Base-by-base conservation (phyloP, 345 rosid genomes). In the Gossypium thurberi region DNA sequence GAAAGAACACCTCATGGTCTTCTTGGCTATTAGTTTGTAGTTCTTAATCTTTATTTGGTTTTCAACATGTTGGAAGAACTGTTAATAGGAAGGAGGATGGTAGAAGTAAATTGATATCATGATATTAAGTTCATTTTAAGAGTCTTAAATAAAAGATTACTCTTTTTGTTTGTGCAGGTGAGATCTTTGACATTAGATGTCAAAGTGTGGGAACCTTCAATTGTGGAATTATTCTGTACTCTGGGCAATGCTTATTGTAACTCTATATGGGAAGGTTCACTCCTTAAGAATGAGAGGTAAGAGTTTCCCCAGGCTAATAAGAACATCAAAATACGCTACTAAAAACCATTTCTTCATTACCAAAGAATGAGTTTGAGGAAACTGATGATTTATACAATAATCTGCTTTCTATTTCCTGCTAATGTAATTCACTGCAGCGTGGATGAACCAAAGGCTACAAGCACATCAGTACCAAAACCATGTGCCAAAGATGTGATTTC, bases 121-220 rank as follows among this genome's bases (percentile, higher is more conserved):
- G 74, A 69, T 53, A 6, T 62, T 60, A 69, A 10, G 23, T 42
- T 59, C 52, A 37, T 25, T 72, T 71, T 37, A 10, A 37, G 8
- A 9, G 13, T 25, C 26, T 66, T 50, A 70, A 46, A 60, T 75
- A 55, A 68, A 59, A 14, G 51, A 23, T 33, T 71, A 21, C 23
- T 60, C 40, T 81, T 21, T 23, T 67, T 10, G 12, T 68, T 75
- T 71, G 56, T 81, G 80, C 84, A 93, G 98, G 98, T 93, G 73
- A 89, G 98, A 69, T 93, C 98, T 48, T 77, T 93, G 59, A 88
- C 87, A 3, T 78, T 93, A 74, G 98, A 93, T 84, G 98, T 91
- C 79, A 91, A 85, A 84, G 93, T 91, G 28, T 93, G 98, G 98
- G 98, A 93, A 73, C 82, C 90, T 75, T 80, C 95, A 70, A 76